Evolutionary conservation across 805 yeast genomes (phyloP).

Genomic region (Yarrowia sp.): DNA sequence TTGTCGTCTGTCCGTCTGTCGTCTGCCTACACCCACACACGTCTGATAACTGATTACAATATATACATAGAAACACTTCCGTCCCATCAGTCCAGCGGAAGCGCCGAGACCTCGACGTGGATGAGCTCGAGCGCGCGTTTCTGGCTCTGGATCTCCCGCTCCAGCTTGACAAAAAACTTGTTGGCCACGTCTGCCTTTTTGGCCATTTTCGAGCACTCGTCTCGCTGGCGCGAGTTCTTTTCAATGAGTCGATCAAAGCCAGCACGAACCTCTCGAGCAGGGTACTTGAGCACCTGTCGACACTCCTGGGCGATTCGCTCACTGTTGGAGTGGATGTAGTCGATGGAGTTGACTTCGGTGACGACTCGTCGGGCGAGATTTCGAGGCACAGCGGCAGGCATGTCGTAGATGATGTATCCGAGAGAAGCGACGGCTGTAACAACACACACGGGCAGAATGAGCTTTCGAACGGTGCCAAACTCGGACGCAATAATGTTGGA

Average conservation of each 20-base stretch:
- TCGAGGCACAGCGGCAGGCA: slow-evolving; percentile 85
- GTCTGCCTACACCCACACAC: too few species aligned
- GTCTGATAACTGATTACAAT: neutral
- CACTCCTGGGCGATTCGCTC: slow-evolving; percentile 77
- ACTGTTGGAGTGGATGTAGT: slow-evolving; percentile 76
- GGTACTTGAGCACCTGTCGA: slow-evolving; percentile 72
- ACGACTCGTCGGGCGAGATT: slow-evolving; percentile 73
- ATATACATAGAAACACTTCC: neutral
- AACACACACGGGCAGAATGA: slow-evolving; percentile 54
- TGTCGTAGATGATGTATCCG: slow-evolving; percentile 67
- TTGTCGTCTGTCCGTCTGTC: too few species aligned
- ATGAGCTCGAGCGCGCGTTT: slow-evolving; percentile 30
- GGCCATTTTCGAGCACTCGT: slow-evolving; percentile 50
- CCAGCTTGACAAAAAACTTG: slow-evolving; percentile 52
- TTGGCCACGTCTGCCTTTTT: slow-evolving; percentile 55
- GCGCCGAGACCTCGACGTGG: neutral
- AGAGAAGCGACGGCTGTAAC: slow-evolving; percentile 52
- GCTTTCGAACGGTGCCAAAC: slow-evolving; percentile 35
- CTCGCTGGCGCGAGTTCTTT: slow-evolving; percentile 54
- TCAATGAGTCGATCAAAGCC: slow-evolving; percentile 66
- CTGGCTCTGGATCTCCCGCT: slow-evolving; percentile 46
- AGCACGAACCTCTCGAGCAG: slow-evolving; percentile 75
- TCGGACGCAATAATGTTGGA: slow-evolving; percentile 26
- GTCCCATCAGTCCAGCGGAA: neutral
- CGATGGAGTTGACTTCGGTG: slow-evolving; percentile 57